Conservation (phyloP, 768 basidiomycete genomes). For the Boletus pseudopeckii region DNA sequence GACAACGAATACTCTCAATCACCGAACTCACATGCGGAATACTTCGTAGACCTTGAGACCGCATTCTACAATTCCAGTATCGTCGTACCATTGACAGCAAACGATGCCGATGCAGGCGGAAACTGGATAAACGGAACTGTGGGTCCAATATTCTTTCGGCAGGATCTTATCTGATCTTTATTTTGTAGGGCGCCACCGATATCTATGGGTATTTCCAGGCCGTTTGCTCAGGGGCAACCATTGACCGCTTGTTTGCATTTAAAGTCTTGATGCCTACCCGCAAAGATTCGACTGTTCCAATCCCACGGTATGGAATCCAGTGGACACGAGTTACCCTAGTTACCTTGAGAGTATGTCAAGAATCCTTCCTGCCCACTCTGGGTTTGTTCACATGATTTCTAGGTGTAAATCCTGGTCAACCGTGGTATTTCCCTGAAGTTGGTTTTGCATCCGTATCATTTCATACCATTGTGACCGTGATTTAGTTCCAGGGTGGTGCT, state of each 20-base stretch:
- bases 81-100: slow-evolving; percentile 71
- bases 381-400: slow-evolving; percentile 34
- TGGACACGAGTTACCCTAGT: slow-evolving; percentile 58
- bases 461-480: slow-evolving; percentile 8
- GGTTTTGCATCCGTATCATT: slow-evolving; percentile 2
- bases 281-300: slow-evolving; percentile 81
- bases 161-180: not conserved
- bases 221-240: not conserved
- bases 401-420: slow-evolving; percentile 45
- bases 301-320: slow-evolving; percentile 60
- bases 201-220: slow-evolving; percentile 50
- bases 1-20: slow-evolving; percentile 75
- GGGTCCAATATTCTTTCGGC: slow-evolving; percentile 15
- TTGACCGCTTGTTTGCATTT: not conserved
- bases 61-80: slow-evolving; percentile 55
- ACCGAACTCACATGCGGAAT: slow-evolving; percentile 42
- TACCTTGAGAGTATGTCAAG: slow-evolving; percentile 48
- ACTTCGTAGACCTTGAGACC: slow-evolving; percentile 60
- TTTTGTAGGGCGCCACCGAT: slow-evolving; percentile 62
- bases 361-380: not conserved
- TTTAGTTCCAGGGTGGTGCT: slow-evolving; percentile 69
- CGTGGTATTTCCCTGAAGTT: slow-evolving; percentile 73
- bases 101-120: slow-evolving; percentile 54
- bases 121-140: slow-evolving; percentile 75
- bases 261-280: slow-evolving; percentile 65